Evolutionary conservation across 768 basidiomycete genomes (phyloP).

Genomic region (Tulasnella sp.): DNA sequence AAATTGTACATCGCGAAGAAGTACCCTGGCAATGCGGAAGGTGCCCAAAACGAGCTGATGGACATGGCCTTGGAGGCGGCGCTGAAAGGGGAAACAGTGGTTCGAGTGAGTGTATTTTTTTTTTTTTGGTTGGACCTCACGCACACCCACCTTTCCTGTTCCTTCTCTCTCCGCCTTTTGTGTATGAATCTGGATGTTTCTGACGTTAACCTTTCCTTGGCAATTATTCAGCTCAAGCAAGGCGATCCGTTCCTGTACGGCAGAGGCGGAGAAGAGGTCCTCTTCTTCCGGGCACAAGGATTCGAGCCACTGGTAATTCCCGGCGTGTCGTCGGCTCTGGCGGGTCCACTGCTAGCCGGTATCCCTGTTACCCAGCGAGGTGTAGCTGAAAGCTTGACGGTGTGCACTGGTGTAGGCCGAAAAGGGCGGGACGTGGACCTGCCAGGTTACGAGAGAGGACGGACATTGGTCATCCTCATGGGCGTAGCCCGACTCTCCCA

Average conservation of each 20-base stretch:
- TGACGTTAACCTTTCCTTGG: neutral
- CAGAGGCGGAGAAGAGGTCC: constrained; percentile 88
- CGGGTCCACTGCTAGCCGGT: constrained; percentile 81
- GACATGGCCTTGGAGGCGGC: constrained; percentile 83
- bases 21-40: constrained; percentile 95
- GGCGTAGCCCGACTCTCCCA: constrained; percentile 81
- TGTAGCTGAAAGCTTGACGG: constrained; percentile 79
- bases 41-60: constrained; percentile 94
- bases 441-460: constrained; percentile 79
- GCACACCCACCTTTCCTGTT: too few relatives aligned
- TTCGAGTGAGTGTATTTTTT: constrained; percentile 58
- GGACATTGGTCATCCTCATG: constrained; percentile 88
- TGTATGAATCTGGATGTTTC: neutral
- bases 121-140: too few relatives aligned
- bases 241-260: constrained; percentile 96
- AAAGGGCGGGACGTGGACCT: constrained; percentile 74
- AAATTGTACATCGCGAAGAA: constrained; percentile 89
- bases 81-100: constrained; percentile 71
- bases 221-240: constrained; percentile 73
- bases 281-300: constrained; percentile 84
- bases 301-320: constrained; percentile 83
- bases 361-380: constrained; percentile 96
- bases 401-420: constrained; percentile 92
- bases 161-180: neutral
- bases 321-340: constrained; percentile 84